Base-by-base conservation (phyloP, 345 rosid genomes). In the Passiflora organensis region DNA sequence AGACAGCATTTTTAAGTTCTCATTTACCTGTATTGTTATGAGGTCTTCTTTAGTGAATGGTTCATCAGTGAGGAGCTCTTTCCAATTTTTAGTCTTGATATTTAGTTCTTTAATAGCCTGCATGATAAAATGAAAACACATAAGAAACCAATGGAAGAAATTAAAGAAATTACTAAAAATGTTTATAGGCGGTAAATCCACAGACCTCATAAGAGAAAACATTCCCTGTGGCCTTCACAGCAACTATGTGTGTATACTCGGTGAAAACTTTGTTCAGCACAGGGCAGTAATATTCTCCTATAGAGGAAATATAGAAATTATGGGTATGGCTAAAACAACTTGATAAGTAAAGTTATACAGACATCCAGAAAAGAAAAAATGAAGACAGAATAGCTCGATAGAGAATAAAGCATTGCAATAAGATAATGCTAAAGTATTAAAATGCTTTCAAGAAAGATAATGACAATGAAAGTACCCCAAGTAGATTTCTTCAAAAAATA, bases 251-350 rank as follows among this genome's bases (percentile, higher is more conserved):
- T 0, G 95, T 84, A 51, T 77, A 93, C 58, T 89, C 99, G 5
- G 99, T 89, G 52, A 89, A 89, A 62, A 89, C 96, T 67, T 93
- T 89, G 80, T 84, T 86, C 48, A 93, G 73, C 56, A 93, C 94
- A 6, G 99, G 95, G 55, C 95, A 93, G 52, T 86, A 89, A 59
- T 53, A 86, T 77, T 89, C 99, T 60, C 94, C 96, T 89, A 73
- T 71, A 64, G 43, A 61, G 51, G 25, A 42, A 55, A 25, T 36
- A 54, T 34, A 36, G 43, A 55, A 28, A 28, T 2, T 2, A 28
- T 28, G 34, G n/a, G n/a, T n/a, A n/a, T n/a, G n/a, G n/a, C n/a
- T n/a, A n/a, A n/a, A n/a, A n/a, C n/a, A n/a, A n/a, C n/a, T n/a
- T n/a, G n/a, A n/a, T n/a, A n/a, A n/a, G n/a, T n/a, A n/a, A n/a